Conservation (phyloP, 2,329 filamentous ascomycete genomes). For the Nemania sp. region DNA sequence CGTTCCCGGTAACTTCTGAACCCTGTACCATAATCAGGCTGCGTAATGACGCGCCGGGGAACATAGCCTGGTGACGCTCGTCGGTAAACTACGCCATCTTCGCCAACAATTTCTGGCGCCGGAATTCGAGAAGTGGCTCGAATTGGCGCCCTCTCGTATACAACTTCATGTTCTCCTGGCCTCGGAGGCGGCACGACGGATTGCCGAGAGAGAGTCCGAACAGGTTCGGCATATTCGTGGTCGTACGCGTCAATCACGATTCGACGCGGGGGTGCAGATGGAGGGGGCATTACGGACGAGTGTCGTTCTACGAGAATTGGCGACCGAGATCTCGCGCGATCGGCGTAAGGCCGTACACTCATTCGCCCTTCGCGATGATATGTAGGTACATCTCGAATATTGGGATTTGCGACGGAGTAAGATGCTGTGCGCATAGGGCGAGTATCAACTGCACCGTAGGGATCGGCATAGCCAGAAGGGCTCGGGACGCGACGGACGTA, state of each 20-base stretch:
- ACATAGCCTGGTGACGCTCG: slow-evolving; percentile 63
- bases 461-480: slow-evolving; percentile 53
- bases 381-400: slow-evolving; percentile 56
- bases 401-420: slow-evolving; percentile 57
- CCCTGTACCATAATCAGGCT: slow-evolving; percentile 68
- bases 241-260: slow-evolving; percentile 87
- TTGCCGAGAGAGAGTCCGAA: slow-evolving; percentile 58
- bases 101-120: slow-evolving; percentile 60
- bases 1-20: slow-evolving; percentile 67
- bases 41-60: slow-evolving; percentile 70
- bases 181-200: slow-evolving; percentile 62
- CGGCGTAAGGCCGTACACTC: slow-evolving; percentile 62
- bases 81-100: slow-evolving; percentile 63
- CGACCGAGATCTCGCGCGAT: slow-evolving; percentile 63
- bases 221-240: slow-evolving; percentile 77
- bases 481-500: slow-evolving; percentile 55
- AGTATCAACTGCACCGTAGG: slow-evolving; percentile 54
- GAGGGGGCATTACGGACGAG: slow-evolving; percentile 62
- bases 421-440: slow-evolving; percentile 57
- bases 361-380: slow-evolving; percentile 62
- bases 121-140: slow-evolving; percentile 65
- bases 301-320: slow-evolving; percentile 59
- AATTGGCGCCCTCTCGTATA: slow-evolving; percentile 74
- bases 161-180: slow-evolving; percentile 64
- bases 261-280: slow-evolving; percentile 67